These are phyloP conservation scores for Neurospora sp. DNA, from an alignment of 2,329 filamentous ascomycete species.

Conservation along the genomic window DNA sequence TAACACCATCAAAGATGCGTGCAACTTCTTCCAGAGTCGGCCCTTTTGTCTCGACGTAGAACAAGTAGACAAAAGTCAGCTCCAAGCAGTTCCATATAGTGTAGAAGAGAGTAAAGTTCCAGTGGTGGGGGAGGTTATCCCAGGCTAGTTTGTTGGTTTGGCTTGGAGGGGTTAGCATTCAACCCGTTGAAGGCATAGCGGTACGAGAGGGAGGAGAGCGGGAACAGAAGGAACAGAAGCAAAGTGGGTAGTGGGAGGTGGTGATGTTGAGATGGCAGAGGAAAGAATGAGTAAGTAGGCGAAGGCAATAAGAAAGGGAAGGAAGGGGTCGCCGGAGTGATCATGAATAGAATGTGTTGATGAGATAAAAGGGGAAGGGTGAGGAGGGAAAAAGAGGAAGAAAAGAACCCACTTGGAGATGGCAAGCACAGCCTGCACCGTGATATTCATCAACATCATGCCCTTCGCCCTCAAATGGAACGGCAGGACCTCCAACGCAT, in stretches of 20 bases:
- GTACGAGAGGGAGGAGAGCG: not conserved
- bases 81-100: constrained; percentile 53
- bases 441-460: constrained; percentile 57
- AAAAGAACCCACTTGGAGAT: constrained; percentile 44
- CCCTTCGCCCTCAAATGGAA: constrained; percentile 49
- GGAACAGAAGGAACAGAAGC: not conserved
- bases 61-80: constrained; percentile 53
- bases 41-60: constrained; percentile 62
- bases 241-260: constrained; percentile 11
- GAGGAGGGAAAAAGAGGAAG: not conserved
- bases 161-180: constrained; percentile 22
- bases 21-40: constrained; percentile 63
- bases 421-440: constrained; percentile 50
- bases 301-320: not conserved
- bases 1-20: constrained; percentile 59
- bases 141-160: constrained; percentile 57
- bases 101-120: constrained; percentile 59
- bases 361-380: not conserved
- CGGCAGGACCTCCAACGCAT: constrained; percentile 49
- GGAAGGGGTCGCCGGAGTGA: not conserved
- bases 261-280: not conserved
- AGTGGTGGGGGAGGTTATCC: constrained; percentile 47
- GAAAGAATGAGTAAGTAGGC: not conserved
- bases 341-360: not conserved
- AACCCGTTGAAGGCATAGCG: not conserved